Conservation (phyloP, 208 protist species). For the Perkinsela sp. region DNA sequence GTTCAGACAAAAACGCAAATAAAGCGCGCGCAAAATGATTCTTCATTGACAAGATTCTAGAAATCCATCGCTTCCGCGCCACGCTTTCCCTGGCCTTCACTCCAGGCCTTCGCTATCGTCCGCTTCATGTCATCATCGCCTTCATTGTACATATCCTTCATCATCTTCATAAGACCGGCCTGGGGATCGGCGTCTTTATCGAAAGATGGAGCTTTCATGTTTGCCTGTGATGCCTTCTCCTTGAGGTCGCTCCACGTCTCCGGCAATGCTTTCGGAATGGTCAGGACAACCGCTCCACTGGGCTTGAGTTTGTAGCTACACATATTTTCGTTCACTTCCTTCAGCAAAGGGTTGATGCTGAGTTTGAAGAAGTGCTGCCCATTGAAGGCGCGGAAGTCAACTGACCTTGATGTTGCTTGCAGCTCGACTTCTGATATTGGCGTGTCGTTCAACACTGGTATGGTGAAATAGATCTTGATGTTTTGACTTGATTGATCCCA, state of each 20-base stretch:
- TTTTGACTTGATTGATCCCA: conserved; percentile 1
- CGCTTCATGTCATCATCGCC: conserved; percentile 13
- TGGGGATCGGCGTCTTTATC: conserved; percentile 5
- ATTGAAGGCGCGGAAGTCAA: background rate
- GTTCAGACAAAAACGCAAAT: no score
- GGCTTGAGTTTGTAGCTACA: conserved; percentile 2
- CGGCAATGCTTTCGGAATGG: conserved; percentile 2
- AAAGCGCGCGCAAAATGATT: no score
- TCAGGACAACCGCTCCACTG: conserved; percentile 2
- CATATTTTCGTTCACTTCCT: conserved; percentile 1
- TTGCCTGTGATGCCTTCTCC: background rate
- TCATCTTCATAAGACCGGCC: conserved; percentile 7
- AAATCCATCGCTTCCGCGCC: background rate
- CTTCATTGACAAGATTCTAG: no score
- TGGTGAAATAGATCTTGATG: conserved; percentile 1
- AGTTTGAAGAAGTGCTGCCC: background rate
- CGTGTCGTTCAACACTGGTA: background rate
- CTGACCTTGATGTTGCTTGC: background rate
- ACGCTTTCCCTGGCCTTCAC: conserved; percentile 2
- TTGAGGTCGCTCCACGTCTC: conserved; percentile 3
- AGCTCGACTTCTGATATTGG: background rate
- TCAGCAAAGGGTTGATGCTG: background rate
- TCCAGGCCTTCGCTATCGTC: conserved; percentile 10
- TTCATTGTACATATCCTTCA: conserved; percentile 9
- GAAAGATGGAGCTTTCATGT: background rate